Percentiles rank a stretch among this genome's conserved stretches.
Conservation (phyloP, 805 yeast genomes). For the Wickerhamomyces hampshirensis region DNA sequence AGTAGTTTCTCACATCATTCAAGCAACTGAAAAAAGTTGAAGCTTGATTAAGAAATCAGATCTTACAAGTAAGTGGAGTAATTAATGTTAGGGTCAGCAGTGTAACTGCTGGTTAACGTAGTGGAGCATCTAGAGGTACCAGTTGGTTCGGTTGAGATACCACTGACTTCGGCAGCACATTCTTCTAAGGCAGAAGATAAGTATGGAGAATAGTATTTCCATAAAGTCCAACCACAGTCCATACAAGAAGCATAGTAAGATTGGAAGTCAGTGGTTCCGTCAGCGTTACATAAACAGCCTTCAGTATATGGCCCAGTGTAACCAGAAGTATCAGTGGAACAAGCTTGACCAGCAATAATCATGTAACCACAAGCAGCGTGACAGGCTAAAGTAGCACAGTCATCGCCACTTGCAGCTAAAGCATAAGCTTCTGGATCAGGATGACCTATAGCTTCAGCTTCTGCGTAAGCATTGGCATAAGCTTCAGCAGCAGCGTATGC, state of each 20-base stretch:
- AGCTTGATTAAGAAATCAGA: neutral
- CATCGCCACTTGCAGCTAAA: slow-evolving; percentile 22
- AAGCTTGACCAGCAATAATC: slow-evolving; percentile 26
- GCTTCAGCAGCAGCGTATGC: slow-evolving; percentile 14
- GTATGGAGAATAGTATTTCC: slow-evolving; percentile 26
- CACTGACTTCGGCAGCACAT: slow-evolving; percentile 17
- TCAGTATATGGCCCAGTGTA: slow-evolving; percentile 18
- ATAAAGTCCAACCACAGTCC: slow-evolving; percentile 34
- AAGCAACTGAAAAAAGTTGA: no score
- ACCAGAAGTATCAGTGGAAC: slow-evolving; percentile 18
- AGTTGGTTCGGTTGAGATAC: slow-evolving; percentile 26
- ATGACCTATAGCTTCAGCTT: slow-evolving; percentile 15
- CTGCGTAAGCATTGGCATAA: slow-evolving; percentile 12
- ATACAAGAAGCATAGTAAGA: slow-evolving; percentile 23
- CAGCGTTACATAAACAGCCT: slow-evolving; percentile 17
- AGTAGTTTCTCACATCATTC: no score
- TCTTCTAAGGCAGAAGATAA: slow-evolving; percentile 23
- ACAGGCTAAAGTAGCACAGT: slow-evolving; percentile 26
- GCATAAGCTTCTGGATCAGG: slow-evolving; percentile 25
- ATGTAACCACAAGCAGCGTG: slow-evolving; percentile 31
- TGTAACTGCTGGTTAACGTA: slow-evolving; percentile 13
- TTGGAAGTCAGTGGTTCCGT: slow-evolving; percentile 19
- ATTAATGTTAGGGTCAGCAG: slow-evolving; percentile 6
- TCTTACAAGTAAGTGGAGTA: slow-evolving; percentile 34
- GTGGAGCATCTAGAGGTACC: slow-evolving; percentile 25